Conservation (phyloP, 2,329 filamentous ascomycete species). For the Lanzia echinophila region DNA sequence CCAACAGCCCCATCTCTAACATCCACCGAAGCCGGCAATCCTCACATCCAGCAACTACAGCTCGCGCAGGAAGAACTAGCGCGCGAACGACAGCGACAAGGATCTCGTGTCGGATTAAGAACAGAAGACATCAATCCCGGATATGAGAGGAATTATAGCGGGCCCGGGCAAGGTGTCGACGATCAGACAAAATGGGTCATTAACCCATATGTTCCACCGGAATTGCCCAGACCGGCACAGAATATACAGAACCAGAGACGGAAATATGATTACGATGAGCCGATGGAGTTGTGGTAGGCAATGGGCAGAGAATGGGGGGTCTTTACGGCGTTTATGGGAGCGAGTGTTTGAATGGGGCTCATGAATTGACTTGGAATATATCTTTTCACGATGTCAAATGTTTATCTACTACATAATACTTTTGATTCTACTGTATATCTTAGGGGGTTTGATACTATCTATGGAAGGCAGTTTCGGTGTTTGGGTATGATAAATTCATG, state of each 20-base stretch:
- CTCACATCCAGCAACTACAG: not conserved
- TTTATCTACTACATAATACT: no score
- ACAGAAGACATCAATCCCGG: not conserved
- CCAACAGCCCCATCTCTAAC: not conserved
- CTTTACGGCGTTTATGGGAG: no score
- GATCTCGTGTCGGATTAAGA: not conserved
- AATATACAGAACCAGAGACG: not conserved
- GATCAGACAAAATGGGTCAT: conserved; percentile 1
- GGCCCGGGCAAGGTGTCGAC: not conserved
- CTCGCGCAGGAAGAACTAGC: conserved; percentile 1
- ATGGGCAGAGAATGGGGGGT: no score
- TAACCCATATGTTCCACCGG: conserved; percentile 1
- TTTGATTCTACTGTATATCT: no score
- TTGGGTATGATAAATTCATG: no score
- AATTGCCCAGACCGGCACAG: not conserved
- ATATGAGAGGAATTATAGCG: not conserved
- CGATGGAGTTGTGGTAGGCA: conserved; percentile 3
- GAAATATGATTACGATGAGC: not conserved
- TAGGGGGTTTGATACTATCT: no score
- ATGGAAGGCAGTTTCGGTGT: no score
- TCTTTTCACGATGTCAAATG: no score
- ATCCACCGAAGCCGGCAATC: not conserved
- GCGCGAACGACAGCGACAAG: not conserved
- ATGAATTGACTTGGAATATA: no score
- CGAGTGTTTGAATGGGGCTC: no score